These are phyloP conservation scores for Podospora appendiculata DNA, from an alignment of 495 filamentous ascomycete species.

Conservation along the genomic window DNA sequence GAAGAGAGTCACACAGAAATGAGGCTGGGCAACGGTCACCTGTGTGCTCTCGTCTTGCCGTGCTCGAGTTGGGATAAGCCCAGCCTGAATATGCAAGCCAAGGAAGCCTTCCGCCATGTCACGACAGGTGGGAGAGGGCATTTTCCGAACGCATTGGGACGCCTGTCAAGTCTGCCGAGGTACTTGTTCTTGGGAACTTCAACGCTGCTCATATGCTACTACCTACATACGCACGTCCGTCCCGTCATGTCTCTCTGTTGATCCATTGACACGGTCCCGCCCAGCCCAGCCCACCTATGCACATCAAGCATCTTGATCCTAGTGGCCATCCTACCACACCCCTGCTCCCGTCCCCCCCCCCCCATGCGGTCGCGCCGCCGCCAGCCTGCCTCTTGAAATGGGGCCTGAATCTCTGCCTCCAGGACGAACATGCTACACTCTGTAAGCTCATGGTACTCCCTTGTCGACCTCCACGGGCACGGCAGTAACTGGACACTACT, in stretches of 20 bases:
- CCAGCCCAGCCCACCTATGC: slow-evolving; percentile 4
- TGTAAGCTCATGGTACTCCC: not conserved
- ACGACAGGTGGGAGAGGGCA: too few relatives aligned
- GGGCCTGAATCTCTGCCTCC: slow-evolving; percentile 5
- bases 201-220: too few relatives aligned
- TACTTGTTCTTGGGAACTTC: too few relatives aligned
- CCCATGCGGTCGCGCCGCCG: not conserved
- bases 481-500: not conserved
- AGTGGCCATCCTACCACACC: not conserved
- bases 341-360: slow-evolving; percentile 11
- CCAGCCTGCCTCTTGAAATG: slow-evolving; percentile 9
- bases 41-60: too few relatives aligned
- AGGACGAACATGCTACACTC: not conserved
- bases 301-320: not conserved
- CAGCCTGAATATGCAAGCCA: not conserved
- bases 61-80: too few relatives aligned
- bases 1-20: too few relatives aligned
- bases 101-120: not conserved
- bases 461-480: not conserved
- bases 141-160: too few relatives aligned
- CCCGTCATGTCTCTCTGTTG: not conserved
- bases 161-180: too few relatives aligned
- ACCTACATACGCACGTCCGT: too few relatives aligned
- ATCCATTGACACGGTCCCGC: not conserved
- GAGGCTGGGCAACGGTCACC: too few relatives aligned